These are phyloP conservation scores for Juglanconis oblonga DNA, from an alignment of 2,329 filamentous ascomycete genomes.

Conservation along the genomic window DNA sequence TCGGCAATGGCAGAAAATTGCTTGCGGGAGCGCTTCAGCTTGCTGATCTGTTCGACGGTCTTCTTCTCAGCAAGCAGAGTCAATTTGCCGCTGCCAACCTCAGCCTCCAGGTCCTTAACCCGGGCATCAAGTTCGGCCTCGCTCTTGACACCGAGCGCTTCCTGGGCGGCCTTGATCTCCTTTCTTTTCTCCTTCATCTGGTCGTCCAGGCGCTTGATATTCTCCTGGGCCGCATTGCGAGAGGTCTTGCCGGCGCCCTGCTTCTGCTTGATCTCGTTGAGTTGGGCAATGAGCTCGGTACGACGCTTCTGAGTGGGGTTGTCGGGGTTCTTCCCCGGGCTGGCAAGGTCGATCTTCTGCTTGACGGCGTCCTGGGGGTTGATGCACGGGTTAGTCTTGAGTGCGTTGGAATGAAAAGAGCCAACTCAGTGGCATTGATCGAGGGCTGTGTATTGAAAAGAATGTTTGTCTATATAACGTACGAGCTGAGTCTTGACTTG, in stretches of 20 bases:
- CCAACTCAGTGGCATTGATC: background rate
- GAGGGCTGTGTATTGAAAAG: background rate
- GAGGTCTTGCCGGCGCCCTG: slow-evolving; percentile 85
- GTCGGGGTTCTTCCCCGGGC: slow-evolving; percentile 71
- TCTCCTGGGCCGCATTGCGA: slow-evolving; percentile 74
- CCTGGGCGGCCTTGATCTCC: slow-evolving; percentile 83
- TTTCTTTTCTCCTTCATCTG: slow-evolving; percentile 79
- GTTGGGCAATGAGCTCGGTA: slow-evolving; percentile 78
- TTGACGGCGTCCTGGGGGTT: slow-evolving; percentile 74
- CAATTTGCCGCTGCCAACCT: slow-evolving; percentile 87
- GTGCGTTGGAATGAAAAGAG: background rate
- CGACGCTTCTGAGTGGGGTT: slow-evolving; percentile 78
- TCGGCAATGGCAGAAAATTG: slow-evolving; percentile 83
- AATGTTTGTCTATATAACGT: slow-evolving; percentile 17
- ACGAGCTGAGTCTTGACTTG: slow-evolving; percentile 62
- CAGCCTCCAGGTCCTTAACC: slow-evolving; percentile 75
- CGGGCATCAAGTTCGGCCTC: slow-evolving; percentile 83
- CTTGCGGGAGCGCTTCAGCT: slow-evolving; percentile 85
- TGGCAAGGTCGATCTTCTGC: slow-evolving; percentile 80
- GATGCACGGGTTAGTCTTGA: background rate
- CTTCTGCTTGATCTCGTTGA: slow-evolving; percentile 80
- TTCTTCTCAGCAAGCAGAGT: slow-evolving; percentile 98
- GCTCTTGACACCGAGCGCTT: slow-evolving; percentile 80
- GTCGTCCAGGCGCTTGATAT: slow-evolving; percentile 89
- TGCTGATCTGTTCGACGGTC: slow-evolving; percentile 77